Conservation (phyloP, 345 rosid genomes). For the Gynandropsis gynandra region DNA sequence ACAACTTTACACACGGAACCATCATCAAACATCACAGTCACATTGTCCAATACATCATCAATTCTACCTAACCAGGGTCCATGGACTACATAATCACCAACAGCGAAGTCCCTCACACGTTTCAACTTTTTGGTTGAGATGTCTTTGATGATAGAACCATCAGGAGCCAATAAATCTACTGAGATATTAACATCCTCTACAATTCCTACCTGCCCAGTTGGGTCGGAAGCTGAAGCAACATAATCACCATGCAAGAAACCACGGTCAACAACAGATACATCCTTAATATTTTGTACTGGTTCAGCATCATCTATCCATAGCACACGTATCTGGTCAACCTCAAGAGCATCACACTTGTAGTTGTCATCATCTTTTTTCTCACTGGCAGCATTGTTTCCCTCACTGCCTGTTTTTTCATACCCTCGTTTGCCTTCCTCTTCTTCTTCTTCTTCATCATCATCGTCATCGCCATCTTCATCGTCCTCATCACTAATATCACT, state of each 20-base stretch:
- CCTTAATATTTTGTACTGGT: slow-evolving; percentile 51
- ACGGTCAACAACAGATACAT: slow-evolving; percentile 70
- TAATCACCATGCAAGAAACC: slow-evolving; percentile 91
- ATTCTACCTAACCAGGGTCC: slow-evolving; percentile 79
- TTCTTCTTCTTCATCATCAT: slow-evolving; percentile 64
- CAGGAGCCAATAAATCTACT: slow-evolving; percentile 65
- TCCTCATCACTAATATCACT: slow-evolving; percentile 46
- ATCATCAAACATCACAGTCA: slow-evolving; percentile 72
- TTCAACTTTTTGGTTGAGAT: slow-evolving; percentile 59
- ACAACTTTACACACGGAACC: slow-evolving; percentile 65
- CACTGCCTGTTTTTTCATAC: slow-evolving; percentile 26
- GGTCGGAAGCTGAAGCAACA: slow-evolving; percentile 73
- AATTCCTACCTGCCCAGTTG: slow-evolving; percentile 88
- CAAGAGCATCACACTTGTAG: slow-evolving; percentile 52
- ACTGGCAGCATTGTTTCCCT: slow-evolving; percentile 29
- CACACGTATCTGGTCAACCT: slow-evolving; percentile 76
- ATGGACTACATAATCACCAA: slow-evolving; percentile 65
- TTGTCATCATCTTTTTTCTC: slow-evolving; percentile 25
- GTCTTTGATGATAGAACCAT: slow-evolving; percentile 58
- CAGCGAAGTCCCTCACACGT: slow-evolving; percentile 81
- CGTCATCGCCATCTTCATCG: slow-evolving; percentile 43
- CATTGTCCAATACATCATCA: slow-evolving; percentile 67
- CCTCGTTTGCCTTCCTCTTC: slow-evolving; percentile 26
- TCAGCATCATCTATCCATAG: slow-evolving; percentile 79
- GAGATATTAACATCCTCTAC: slow-evolving; percentile 66